phyloP scores from a whole-genome alignment of 2,329 filamentous ascomycete genomes.

The Stagonosporopsis cucurbitacearum region DNA sequence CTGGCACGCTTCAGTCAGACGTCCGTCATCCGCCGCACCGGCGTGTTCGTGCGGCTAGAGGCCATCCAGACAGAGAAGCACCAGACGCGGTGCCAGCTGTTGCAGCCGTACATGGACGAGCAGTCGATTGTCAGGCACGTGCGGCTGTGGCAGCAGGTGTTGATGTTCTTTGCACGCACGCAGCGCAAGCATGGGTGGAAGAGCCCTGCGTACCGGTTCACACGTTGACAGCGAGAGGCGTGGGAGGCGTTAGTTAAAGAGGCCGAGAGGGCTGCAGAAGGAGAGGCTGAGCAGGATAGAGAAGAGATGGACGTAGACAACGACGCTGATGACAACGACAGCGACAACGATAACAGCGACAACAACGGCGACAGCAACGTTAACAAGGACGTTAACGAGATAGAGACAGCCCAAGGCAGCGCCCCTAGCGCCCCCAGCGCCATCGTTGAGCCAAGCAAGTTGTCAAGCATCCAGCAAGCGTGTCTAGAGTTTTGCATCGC shows the following conservation, averaged over 20 bases:
- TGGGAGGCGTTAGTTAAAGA: neutral
- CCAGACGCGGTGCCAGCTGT: constrained; percentile 1
- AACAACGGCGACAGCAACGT: too few relatives aligned
- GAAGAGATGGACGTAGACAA: neutral
- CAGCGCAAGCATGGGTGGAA: neutral
- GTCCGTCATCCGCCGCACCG: neutral
- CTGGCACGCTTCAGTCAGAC: neutral
- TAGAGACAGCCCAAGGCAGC: too few relatives aligned
- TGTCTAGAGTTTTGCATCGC: constrained; percentile 27
- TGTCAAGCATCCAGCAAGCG: constrained; percentile 12
- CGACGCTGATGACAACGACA: neutral
- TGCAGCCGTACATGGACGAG: constrained; percentile 2
- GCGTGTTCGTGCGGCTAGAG: neutral
- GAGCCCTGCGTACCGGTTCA: neutral
- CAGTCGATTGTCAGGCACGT: neutral
- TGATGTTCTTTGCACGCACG: neutral
- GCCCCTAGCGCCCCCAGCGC: too few relatives aligned
- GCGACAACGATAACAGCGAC: too few relatives aligned
- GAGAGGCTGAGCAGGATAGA: neutral
- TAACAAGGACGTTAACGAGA: too few relatives aligned
- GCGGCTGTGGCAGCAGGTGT: neutral
- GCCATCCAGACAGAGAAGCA: neutral
- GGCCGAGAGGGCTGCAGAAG: neutral
- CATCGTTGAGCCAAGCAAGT: too few relatives aligned
- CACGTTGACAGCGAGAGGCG: neutral